Evolutionary conservation across 352 stramenopile genomes (phyloP), one percentile per base, ranked within the genome.

Genomic region (Peronosclerospora sorghi): DNA sequence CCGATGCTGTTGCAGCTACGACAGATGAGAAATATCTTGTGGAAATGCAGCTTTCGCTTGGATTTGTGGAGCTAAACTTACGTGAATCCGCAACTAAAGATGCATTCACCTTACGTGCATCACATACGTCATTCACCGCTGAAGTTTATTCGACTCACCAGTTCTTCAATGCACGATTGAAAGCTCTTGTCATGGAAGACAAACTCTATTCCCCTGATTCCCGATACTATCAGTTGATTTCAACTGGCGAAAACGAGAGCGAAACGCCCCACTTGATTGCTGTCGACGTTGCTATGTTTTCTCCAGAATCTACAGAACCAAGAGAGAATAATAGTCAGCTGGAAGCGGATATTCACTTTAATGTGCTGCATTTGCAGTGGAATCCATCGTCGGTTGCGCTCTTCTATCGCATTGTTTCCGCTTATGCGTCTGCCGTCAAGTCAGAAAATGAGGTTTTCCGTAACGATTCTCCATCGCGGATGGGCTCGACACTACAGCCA

Each of bases 381-480:
- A 91, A 91, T 42, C 79, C 79, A 21, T 87, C 79, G 19, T 91
- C 79, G 0, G 76, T 91, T 45, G 69, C 72, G 18, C 30, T 87
- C 19, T 45, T 87, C 41, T 85, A 85, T 44, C 73, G 77, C 12
- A 81, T 91, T 45, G 26, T 73, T 32, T 73, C 72, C 4, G 56
- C 65, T 5, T 87, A 85, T 29, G 59, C 66, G n/a, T 60, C 48
- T 21, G 59, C 72, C 0, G 54, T 86, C 15, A 65, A 82, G 5
- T 54, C 74, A 30, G 53, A 51, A 9, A 46, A 62, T 30, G 42
- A 43, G 35, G 32, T 64, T 20, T 32, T 41, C 0, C 23, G 23
- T 32, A 48, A 43, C n/a, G 40, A 50, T 36, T 1, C 21, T 32
- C 41, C n/a, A 17, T 39, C 36, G 4, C 26, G 37, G 15, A 23